Evolutionary conservation across 2,329 filamentous ascomycete genomes (phyloP), one percentile per base, ranked within the genome.

Genomic region (Dryadomyces quercus-mongolicae): DNA sequence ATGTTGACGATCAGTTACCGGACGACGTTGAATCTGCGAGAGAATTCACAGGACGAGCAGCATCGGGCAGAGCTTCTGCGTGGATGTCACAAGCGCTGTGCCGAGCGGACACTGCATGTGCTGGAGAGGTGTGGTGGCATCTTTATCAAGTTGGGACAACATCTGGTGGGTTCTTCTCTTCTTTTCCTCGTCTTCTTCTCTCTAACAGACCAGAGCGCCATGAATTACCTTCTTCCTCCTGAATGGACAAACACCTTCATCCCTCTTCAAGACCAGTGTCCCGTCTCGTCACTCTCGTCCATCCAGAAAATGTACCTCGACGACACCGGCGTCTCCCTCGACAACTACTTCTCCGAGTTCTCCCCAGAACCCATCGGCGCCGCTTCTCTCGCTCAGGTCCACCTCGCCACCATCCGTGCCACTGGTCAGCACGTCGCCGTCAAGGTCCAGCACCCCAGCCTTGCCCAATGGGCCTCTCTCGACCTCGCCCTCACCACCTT

Each of bases 201-300:
- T 47, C 64, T 68, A 50, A 65, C 57, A 40, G 2, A 2, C 18
- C 59, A 84, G 81, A 95, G 89, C 68, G 92, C 89, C 59, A 88
- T 97, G 86, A 94, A 93, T 65, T 97, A 97, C 67, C 78, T 97
- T 10, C 77, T 97, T 10, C 92, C 92, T 1, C 71, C 78, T 51
- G 92, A 97, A 70, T 97, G 92, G 91, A 95, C 90, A 36, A 85
- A 85, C 38, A 97, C 93, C 0, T 98, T 98, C 66, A 86, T 98
- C 60, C 93, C 93, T 0, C 75, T 98, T 22, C 93, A 98, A 70
- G 94, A 98, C 72, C 86, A 86, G 70, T 98, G 93, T 65, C 93
- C 93, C 0, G 84, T 97, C 6, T 96, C 91, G 5, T 92, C 90
- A 2, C 85, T 87, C 64, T 84, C 88, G 60, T 93, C 88, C 31